Evolutionary conservation across 306 rosid genomes (phyloP).

Genomic region (Cicer judaicum): DNA sequence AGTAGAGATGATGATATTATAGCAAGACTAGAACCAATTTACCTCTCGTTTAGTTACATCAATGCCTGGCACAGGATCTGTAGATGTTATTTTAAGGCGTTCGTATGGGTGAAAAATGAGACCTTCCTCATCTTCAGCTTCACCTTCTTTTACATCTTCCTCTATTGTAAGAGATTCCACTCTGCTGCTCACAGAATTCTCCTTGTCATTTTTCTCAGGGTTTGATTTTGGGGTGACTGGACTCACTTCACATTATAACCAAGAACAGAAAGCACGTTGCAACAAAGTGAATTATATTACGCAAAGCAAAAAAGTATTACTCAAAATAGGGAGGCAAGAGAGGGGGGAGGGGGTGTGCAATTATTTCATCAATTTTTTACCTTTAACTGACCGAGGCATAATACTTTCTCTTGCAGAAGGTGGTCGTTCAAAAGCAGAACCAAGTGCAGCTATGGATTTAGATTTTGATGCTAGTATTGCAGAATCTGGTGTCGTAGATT

Average conservation of each 20-base stretch:
- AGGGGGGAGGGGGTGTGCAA: constrained; percentile 31
- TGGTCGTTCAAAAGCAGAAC: constrained; percentile 67
- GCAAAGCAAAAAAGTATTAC: not conserved
- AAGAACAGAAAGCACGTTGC: constrained; percentile 24
- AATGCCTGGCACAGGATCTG: constrained; percentile 72
- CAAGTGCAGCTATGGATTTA: constrained; percentile 69
- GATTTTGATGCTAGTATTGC: constrained; percentile 64
- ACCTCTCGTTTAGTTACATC: constrained; percentile 99
- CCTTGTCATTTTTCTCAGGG: constrained; percentile 55
- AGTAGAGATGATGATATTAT: constrained; percentile 31
- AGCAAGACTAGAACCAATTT: constrained; percentile 22
- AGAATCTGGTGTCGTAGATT: constrained; percentile 75
- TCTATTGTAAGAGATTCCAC: constrained; percentile 76
- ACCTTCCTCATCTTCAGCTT: constrained; percentile 81
- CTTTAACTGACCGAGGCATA: constrained; percentile 82
- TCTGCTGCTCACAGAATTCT: constrained; percentile 58
- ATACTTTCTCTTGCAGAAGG: constrained; percentile 66
- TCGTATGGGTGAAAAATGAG: constrained; percentile 77
- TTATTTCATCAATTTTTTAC: constrained; percentile 49
- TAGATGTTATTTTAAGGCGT: constrained; percentile 63
- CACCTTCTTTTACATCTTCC: constrained; percentile 91
- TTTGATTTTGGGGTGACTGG: constrained; percentile 56
- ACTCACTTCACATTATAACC: constrained; percentile 56
- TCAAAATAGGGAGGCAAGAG: constrained; percentile 1
- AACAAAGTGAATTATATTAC: constrained; percentile 24